Evolutionary conservation across 345 rosid species (phyloP).

Genomic region (Eucalyptus cloeziana): DNA sequence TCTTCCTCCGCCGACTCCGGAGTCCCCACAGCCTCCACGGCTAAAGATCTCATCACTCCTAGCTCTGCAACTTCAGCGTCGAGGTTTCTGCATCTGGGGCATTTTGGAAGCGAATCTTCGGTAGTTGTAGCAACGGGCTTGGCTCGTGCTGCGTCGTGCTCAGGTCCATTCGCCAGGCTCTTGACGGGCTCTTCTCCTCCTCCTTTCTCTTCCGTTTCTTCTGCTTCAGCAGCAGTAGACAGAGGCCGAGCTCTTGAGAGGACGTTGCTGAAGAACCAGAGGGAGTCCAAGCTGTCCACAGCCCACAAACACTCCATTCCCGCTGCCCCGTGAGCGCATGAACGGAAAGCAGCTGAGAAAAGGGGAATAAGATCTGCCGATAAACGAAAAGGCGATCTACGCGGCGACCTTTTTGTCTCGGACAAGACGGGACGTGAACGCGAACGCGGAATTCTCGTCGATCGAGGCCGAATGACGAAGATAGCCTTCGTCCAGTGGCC

Average conservation of each 20-base stretch:
- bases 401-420: neutral
- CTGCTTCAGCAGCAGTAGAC: neutral
- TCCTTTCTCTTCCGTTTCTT: neutral
- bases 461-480: neutral
- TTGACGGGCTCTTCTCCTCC: neutral
- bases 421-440: neutral
- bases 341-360: neutral
- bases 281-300: neutral
- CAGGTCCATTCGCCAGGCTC: neutral
- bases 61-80: neutral
- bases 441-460: neutral
- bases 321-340: neutral
- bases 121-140: neutral
- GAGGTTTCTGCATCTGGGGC: neutral
- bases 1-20: neutral
- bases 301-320: neutral
- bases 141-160: neutral
- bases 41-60: neutral
- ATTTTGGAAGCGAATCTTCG: neutral
- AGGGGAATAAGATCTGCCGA: neutral
- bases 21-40: neutral
- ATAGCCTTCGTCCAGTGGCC: neutral
- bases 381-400: neutral
- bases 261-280: conserved; percentile 14
- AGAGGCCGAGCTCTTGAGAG: neutral